These are phyloP conservation scores for Geoglossum cookeanum DNA, from an alignment of 2,329 filamentous ascomycete species.

Conservation along the genomic window DNA sequence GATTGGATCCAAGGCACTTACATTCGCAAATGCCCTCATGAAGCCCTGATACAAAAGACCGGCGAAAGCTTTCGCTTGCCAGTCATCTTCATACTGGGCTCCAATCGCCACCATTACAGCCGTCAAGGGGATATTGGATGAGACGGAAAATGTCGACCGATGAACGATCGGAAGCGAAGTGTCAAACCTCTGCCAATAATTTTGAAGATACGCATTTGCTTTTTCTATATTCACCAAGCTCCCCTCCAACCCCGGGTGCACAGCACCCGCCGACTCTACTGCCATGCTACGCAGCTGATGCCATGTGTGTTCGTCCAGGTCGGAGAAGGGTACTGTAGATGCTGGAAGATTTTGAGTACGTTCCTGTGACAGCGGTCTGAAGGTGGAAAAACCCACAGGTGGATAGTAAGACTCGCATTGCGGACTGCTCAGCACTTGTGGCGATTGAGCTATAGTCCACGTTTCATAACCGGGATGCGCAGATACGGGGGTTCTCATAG, in stretches of 20 bases:
- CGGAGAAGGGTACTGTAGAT: neutral
- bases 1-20: neutral
- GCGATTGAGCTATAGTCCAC: neutral
- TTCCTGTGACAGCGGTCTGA: slow-evolving; percentile 1
- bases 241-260: neutral
- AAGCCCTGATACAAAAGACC: neutral
- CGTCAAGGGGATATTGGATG: neutral
- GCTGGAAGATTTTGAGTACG: slow-evolving; percentile 2
- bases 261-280: neutral
- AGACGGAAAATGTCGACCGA: slow-evolving; percentile 3
- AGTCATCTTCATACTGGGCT: neutral
- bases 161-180: slow-evolving; percentile 2
- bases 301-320: slow-evolving; percentile 1
- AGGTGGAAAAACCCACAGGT: slow-evolving; percentile 1
- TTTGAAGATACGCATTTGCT: neutral
- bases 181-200: slow-evolving; percentile 3
- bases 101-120: slow-evolving; percentile 2
- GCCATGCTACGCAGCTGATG: neutral
- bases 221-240: neutral
- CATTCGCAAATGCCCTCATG: neutral
- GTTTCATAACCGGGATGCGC: neutral
- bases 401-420: slow-evolving; percentile 1
- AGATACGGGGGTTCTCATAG: neutral
- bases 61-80: neutral
- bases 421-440: slow-evolving; percentile 1